Evolutionary conservation across 2,329 filamentous ascomycete species (phyloP), one percentile per base, ranked within the genome.

Genomic region (Trichoderma asperellum): DNA sequence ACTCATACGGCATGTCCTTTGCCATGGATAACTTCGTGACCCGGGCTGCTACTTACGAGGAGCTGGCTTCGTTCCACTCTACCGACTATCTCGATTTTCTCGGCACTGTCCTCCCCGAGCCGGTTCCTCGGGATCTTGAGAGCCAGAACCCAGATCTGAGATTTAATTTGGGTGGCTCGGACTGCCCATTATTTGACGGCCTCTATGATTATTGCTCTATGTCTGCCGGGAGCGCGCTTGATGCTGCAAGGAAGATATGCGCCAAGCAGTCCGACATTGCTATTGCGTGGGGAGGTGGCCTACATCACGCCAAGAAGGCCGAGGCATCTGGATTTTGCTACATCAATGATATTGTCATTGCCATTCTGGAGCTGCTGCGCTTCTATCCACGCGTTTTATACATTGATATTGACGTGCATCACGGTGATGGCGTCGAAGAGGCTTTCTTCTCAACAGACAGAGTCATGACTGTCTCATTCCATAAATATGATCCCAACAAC

Each of bases 321-420:
- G 94, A 97, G 81, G 95, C 96, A 0, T 95, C 92, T 16, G 96
- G 96, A 0, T 99, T 99, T 81, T 99, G 96, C 83, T 99, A 99
- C 82, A 94, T 98, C 82, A 99, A 99, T 80, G 96, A 99, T 80
- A 98, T 98, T 75, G 96, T 98, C 69, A 87, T 99, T 58, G 93
- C 92, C 43, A 96, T 97, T 74, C 86, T 98, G 47, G 92, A 97
- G 78, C 87, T 99, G 11, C 85, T 98, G 18, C 90, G 92, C 35
- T 87, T 91, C 76, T 89, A 94, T 74, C 89, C 93, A 18, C 91
- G 94, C 60, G 94, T 98, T 8, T 85, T 98, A 69, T 97, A 98
- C 80, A 94, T 98, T 75, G 93, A 97, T 77, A 96, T 97, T 73
- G 93, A 97, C 77, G 93, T 97, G 1, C 93, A 97, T 77, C 93